Base-by-base conservation (phyloP, 208 protist species). In the Endotrypanum monterogeii region DNA sequence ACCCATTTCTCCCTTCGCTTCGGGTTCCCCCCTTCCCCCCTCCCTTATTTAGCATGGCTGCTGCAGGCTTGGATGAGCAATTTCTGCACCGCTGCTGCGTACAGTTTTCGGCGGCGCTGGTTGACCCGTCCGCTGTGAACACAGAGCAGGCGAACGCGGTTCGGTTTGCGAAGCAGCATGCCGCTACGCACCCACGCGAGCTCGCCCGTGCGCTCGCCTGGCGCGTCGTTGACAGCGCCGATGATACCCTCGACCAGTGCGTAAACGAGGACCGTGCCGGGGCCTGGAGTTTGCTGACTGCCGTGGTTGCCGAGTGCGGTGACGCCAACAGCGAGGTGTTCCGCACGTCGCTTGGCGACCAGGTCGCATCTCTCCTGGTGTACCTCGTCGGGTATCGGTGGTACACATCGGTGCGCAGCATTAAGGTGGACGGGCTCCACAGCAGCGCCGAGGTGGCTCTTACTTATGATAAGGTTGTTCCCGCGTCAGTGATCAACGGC, bases 81-180 rank as follows among this genome's bases (percentile, higher is more conserved):
- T 93, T 96, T 62, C 80, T 96, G 51, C 89, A 96, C 66, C 92
- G 92, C 74, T 89, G 82, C 60, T 96, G 92, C 76, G 83, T 96
- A 56, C 92, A 96, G 83, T 73, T 96, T 28, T 96, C 92, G 7
- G 87, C 87, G 8, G 60, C 87, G 1, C 80, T 94, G 8, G 74
- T 65, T 18, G 83, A 90, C 65, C 72, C 76, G n/a, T 52, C 74
- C 12, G 79, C 83, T 1, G 67, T 92, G 32, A 83, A 73, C 50
- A 84, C 83, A 30, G 89, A 94, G 81, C 76, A 74, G 56, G 79
- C 82, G 18, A 84, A 94, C 78, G 81, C 85, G 25, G 63, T 94
- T 18, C 79, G 80, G 67, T 94, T 94, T 67, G 82, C 88, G 0
- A 84, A 78, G n/a, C 74, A 80, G 44, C 92, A 96, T 72, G 90